Evolutionary conservation across 768 basidiomycete species (phyloP), one percentile per base, ranked within the genome.

Genomic region (Termitomyces sp.): DNA sequence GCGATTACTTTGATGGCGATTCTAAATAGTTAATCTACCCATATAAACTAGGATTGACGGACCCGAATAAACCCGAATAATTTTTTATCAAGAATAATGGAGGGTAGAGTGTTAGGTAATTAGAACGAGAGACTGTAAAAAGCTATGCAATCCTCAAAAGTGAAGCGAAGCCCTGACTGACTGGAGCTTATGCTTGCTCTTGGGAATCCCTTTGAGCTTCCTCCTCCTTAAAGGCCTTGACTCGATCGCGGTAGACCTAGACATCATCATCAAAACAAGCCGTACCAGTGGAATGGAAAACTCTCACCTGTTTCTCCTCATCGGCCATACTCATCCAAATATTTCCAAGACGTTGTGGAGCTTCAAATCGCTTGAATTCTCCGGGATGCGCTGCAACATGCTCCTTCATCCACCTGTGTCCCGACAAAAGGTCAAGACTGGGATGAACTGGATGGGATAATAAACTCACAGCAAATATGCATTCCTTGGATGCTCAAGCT

Each of bases 241-340:
- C 9, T 54, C n/a, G 37, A 7, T 54, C 53, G 6, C 13, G 3
- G 41, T 41, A 54, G 20, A 27, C 16, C 53, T 54, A 9, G 30
- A 13, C 3, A 27, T n/a, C 6, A 30, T n/a, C 2, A 27, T n/a
- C n/a, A 6, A 8, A 20, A 13, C 41, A 12, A 54, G 53, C 8
- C 2, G 1, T 41, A 42, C 27, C 3, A 31, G 27, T 41, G 24
- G 15, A 54, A 8, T 6, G 30, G 30, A 3, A n/a, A 30, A 13
- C 39, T 13, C 24, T 54, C 5, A 12, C 53, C 53, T 54, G 30
- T 12, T 54, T 54, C 53, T 54, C 53, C 12, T 54, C 53, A 31
- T 18, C 41, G 13, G 39, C 41, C 37, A 54, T 4, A 13, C n/a
- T 13, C 3, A 0, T 54, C 53, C 53, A 54, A 31, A 41, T 2